Percentiles rank a stretch among this genome's conserved stretches.
Conservation (phyloP, 176 grass and related monocot genomes). For the Saccharum spontaneum region DNA sequence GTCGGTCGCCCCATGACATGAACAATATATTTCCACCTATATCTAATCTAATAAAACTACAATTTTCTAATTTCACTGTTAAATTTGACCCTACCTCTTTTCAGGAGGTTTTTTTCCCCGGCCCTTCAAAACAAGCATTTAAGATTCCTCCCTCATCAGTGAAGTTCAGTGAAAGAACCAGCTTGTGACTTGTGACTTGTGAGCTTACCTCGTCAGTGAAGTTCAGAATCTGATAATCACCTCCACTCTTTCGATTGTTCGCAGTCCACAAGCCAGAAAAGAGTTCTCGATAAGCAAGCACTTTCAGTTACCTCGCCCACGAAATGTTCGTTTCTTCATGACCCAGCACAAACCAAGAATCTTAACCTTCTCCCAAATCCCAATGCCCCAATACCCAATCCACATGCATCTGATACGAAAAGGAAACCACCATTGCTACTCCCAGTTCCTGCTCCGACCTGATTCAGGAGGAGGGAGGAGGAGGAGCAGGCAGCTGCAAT, state of each 20-base stretch:
- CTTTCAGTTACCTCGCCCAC: constrained; percentile 38
- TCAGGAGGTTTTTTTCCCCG: too few species aligned
- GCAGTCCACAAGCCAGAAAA: constrained; percentile 7
- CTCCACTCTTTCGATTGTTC: background rate
- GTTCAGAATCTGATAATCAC: too few species aligned
- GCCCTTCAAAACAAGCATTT: too few species aligned
- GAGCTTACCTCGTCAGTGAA: too few species aligned
- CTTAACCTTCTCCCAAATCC: background rate
- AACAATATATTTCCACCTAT: too few species aligned
- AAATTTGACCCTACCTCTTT: too few species aligned
- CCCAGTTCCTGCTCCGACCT: background rate
- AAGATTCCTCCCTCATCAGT: too few species aligned
- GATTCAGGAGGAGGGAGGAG: background rate
- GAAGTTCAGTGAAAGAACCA: too few species aligned
- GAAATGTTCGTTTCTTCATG: constrained; percentile 66
- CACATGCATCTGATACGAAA: constrained; percentile 18
- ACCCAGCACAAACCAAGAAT: constrained; percentile 23
- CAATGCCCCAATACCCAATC: background rate
- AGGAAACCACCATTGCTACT: background rate
- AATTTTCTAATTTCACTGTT: too few species aligned
- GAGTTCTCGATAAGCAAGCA: constrained; percentile 14
- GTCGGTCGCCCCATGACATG: too few species aligned
- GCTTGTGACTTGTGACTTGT: too few species aligned
- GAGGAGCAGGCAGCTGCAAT: constrained; percentile 28
- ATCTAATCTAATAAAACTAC: too few species aligned